Conservation (phyloP, 2,329 filamentous ascomycete genomes). For the Epichloe sp. region DNA sequence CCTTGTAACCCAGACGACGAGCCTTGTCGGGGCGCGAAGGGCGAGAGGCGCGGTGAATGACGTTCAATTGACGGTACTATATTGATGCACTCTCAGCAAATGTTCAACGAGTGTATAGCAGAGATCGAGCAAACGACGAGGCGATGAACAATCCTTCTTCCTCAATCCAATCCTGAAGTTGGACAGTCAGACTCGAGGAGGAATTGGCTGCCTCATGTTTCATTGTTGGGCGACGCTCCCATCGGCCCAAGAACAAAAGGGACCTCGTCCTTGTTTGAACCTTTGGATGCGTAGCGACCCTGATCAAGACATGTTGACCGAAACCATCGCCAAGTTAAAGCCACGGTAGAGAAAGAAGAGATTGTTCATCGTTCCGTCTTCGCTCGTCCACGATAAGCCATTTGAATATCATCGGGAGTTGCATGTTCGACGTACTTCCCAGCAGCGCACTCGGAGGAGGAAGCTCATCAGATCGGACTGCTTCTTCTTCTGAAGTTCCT, state of each 20-base stretch:
- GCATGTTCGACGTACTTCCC: slow-evolving; percentile 71
- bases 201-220: not conserved
- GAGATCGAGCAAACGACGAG: slow-evolving; percentile 11
- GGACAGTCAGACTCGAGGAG: not conserved
- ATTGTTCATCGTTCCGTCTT: slow-evolving; percentile 8
- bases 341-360: slow-evolving; percentile 1
- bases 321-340: not conserved
- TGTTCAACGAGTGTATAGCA: slow-evolving; percentile 99
- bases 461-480: slow-evolving; percentile 99
- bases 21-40: slow-evolving; percentile 99
- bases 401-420: slow-evolving; percentile 13
- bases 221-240: too few relatives aligned
- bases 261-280: too few relatives aligned
- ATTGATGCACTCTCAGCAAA: slow-evolving; percentile 99
- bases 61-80: slow-evolving; percentile 99
- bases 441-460: slow-evolving; percentile 99
- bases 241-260: too few relatives aligned
- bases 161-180: not conserved
- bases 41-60: slow-evolving; percentile 97
- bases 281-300: not conserved
- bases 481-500: slow-evolving; percentile 99
- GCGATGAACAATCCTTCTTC: not conserved
- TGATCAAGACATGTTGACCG: not conserved
- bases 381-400: slow-evolving; percentile 23
- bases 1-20: slow-evolving; percentile 99